These are phyloP conservation scores for Yamadazyma sp. DNA, from an alignment of 805 yeast species.

Conservation along the genomic window DNA sequence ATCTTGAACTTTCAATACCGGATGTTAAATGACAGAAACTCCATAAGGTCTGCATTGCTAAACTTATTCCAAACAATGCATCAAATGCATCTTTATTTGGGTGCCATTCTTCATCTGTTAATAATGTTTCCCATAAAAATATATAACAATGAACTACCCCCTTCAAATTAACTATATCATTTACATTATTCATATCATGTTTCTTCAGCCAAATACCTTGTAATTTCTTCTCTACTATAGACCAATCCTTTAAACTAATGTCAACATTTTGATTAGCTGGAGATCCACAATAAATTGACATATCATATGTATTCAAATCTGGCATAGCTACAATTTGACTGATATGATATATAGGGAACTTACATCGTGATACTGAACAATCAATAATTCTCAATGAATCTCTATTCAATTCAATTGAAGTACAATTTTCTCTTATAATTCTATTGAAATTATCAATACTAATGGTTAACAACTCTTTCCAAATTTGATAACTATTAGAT, in stretches of 20 bases:
- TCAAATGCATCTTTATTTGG: conserved; percentile 36
- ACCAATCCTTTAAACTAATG: conserved; percentile 34
- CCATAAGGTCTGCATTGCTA: conserved; percentile 40
- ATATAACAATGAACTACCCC: conserved; percentile 38
- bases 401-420: conserved; percentile 4
- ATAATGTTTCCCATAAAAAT: conserved; percentile 38
- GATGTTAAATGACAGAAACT: conserved; percentile 31
- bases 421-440: conserved; percentile 8
- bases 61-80: conserved; percentile 32
- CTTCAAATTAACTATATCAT: conserved; percentile 30
- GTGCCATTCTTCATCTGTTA: conserved; percentile 24
- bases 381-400: conserved; percentile 8
- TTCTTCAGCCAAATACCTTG: conserved; percentile 28
- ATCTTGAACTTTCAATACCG: conserved; percentile 20
- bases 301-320: conserved; percentile 72
- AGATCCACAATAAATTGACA: conserved; percentile 76
- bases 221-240: conserved; percentile 31
- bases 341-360: conserved; percentile 64
- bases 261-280: conserved; percentile 65
- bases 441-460: conserved; percentile 57
- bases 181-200: conserved; percentile 5
- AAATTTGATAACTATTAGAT: conserved; percentile 25
- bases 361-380: conserved; percentile 11
- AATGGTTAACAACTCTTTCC: conserved; percentile 70
- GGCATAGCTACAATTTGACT: conserved; percentile 61